Evolutionary conservation across 129 eudicot species (phyloP).

Genomic region (Saposhnikovia divaricata): DNA sequence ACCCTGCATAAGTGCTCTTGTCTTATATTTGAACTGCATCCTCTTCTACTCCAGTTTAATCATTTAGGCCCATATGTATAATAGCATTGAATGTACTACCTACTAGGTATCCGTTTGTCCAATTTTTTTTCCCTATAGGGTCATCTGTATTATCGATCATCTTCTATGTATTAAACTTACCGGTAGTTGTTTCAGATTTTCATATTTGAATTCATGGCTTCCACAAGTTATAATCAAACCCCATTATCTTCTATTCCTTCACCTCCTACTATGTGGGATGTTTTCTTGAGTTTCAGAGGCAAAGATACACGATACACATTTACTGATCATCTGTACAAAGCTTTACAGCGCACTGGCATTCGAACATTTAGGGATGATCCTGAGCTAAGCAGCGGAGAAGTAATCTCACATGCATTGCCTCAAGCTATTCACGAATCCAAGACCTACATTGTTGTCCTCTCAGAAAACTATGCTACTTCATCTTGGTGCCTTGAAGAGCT

Average conservation of each 20-base stretch:
- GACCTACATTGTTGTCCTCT: not conserved
- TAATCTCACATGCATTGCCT: not conserved
- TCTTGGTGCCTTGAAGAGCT: not conserved
- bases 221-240: not conserved
- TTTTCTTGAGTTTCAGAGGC: not conserved
- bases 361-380: no score
- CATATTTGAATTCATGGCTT: not conserved
- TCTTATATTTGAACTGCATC: not conserved
- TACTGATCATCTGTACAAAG: not conserved
- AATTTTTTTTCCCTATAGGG: no score
- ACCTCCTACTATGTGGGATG: not conserved
- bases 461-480: not conserved
- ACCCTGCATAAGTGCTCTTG: not conserved
- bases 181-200: no score
- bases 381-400: not conserved
- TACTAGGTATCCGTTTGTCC: not conserved
- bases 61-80: no score
- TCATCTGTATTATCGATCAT: no score
- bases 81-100: no score
- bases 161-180: no score
- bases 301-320: not conserved
- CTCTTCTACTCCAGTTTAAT: no score
- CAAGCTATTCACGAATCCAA: not conserved
- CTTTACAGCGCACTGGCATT: no score
- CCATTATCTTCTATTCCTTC: not conserved